These are phyloP conservation scores for Theileria equi DNA, from an alignment of 169 alveolate species.

Conservation along the genomic window DNA sequence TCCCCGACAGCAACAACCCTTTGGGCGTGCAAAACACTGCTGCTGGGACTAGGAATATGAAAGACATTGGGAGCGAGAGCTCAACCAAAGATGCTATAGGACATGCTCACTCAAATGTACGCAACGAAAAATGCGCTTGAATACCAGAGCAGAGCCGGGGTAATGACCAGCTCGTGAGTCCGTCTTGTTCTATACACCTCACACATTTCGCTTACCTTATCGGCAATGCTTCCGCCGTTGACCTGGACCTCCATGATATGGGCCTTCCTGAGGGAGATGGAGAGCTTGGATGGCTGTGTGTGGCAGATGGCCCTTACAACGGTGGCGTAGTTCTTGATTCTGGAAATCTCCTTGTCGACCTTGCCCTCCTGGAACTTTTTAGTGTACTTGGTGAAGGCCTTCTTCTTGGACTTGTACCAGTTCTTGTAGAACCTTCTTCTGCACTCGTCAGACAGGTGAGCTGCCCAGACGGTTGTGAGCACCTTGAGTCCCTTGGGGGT, in stretches of 20 bases:
- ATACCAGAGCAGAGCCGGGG: background rate
- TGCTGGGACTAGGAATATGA: slow-evolving; percentile 60
- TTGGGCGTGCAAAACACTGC: slow-evolving; percentile 55
- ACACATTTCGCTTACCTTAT: too few relatives aligned
- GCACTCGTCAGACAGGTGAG: slow-evolving; percentile 95
- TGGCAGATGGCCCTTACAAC: slow-evolving; percentile 98
- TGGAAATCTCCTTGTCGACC: slow-evolving; percentile 87
- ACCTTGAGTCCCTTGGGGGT: slow-evolving; percentile 99
- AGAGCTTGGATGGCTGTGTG: slow-evolving; percentile 95
- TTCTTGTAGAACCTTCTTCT: slow-evolving; percentile 98
- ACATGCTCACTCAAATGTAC: slow-evolving; percentile 52
- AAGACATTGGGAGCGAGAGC: too few relatives aligned
- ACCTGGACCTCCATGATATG: slow-evolving; percentile 98
- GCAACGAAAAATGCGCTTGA: slow-evolving; percentile 28
- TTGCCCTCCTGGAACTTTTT: slow-evolving; percentile 85
- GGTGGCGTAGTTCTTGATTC: slow-evolving; percentile 94
- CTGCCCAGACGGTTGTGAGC: slow-evolving; percentile 98
- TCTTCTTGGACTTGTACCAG: slow-evolving; percentile 96
- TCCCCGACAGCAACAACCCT: slow-evolving; percentile 57
- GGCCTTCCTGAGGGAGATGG: slow-evolving; percentile 95
- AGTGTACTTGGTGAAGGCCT: slow-evolving; percentile 98
- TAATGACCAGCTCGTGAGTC: too few relatives aligned
- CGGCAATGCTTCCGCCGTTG: slow-evolving; percentile 97
- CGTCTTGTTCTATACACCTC: too few relatives aligned
- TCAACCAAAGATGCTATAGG: slow-evolving; percentile 21